Conservation (phyloP, 106 monocot genomes). For the Posidonia australis region DNA sequence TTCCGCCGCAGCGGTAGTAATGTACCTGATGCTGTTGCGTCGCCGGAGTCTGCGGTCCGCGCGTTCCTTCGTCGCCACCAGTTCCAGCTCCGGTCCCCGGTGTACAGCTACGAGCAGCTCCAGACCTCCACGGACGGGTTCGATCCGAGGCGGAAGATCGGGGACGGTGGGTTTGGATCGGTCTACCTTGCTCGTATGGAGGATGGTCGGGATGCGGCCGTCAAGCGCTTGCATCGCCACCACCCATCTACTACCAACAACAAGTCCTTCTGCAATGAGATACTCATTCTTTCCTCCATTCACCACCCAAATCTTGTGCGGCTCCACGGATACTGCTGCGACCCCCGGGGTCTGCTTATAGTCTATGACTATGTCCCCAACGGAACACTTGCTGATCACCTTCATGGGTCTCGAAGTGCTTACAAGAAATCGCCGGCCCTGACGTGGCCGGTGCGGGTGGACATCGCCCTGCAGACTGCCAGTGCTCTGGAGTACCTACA, state of each 20-base stretch:
- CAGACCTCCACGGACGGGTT: conserved; percentile 44
- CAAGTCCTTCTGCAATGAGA: conserved; percentile 73
- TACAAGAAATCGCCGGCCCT: conserved; percentile 12
- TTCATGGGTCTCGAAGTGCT: conserved; percentile 26
- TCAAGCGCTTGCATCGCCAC: conserved; percentile 58
- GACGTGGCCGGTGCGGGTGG: conserved; percentile 35
- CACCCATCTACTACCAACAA: conserved; percentile 29
- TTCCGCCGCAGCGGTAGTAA: conserved; percentile 16
- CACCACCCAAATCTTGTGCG: conserved; percentile 73
- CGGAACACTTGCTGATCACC: conserved; percentile 73
- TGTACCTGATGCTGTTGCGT: background rate
- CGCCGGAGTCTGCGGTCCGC: conserved; percentile 8
- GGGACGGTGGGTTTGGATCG: conserved; percentile 74
- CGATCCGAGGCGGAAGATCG: conserved; percentile 50
- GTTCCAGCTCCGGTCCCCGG: conserved; percentile 30
- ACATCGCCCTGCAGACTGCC: conserved; percentile 53
- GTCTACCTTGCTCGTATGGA: conserved; percentile 54
- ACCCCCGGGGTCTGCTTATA: conserved; percentile 54
- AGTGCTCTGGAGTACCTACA: conserved; percentile 64
- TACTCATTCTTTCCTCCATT: conserved; percentile 68
- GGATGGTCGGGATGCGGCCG: conserved; percentile 49
- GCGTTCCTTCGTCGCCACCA: conserved; percentile 37
- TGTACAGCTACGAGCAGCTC: conserved; percentile 69
- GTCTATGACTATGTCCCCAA: conserved; percentile 86
- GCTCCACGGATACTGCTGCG: conserved; percentile 72